These are phyloP conservation scores for Pythium pectinolyticum DNA, from an alignment of 352 stramenopile genomes.

Conservation along the genomic window DNA sequence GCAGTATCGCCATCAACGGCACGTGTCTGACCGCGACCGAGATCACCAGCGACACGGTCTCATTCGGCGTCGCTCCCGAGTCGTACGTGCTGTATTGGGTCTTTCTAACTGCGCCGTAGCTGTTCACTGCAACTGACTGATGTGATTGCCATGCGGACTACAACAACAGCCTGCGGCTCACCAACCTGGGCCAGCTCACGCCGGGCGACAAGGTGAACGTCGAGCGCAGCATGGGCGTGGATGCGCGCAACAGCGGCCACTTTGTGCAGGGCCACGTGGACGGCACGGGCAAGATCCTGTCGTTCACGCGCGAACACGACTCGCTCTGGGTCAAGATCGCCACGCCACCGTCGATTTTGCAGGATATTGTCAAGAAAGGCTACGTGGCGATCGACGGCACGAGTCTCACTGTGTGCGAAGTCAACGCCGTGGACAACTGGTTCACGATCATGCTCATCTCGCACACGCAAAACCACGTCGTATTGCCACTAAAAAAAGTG, in stretches of 20 bases:
- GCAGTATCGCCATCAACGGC: slow-evolving; percentile 97
- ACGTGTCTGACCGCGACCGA: slow-evolving; percentile 96
- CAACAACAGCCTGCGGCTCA: slow-evolving; percentile 76
- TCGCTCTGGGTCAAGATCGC: slow-evolving; percentile 96
- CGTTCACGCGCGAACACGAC: slow-evolving; percentile 91
- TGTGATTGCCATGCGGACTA: neutral
- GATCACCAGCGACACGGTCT: slow-evolving; percentile 86
- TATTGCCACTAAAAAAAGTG: slow-evolving; percentile 91
- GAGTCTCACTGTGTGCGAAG: slow-evolving; percentile 96
- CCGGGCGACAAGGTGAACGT: slow-evolving; percentile 94
- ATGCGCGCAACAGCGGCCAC: slow-evolving; percentile 96
- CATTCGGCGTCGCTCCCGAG: slow-evolving; percentile 95
- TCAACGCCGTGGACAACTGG: slow-evolving; percentile 80
- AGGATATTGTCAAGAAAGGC: slow-evolving; percentile 91
- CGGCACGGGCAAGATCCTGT: slow-evolving; percentile 90
- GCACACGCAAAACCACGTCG: slow-evolving; percentile 97
- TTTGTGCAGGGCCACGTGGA: slow-evolving; percentile 99
- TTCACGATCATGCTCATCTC: slow-evolving; percentile 99
- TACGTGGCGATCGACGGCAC: slow-evolving; percentile 99
- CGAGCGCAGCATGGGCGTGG: slow-evolving; percentile 86
- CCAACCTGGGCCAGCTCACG: slow-evolving; percentile 82
- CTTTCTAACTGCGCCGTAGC: too few species aligned
- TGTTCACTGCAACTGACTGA: neutral
- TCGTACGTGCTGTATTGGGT: too few species aligned
- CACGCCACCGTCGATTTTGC: slow-evolving; percentile 75